Evolutionary conservation across 345 rosid species (phyloP), one percentile per base, ranked within the genome.

Genomic region (Rubroshorea leprosula): DNA sequence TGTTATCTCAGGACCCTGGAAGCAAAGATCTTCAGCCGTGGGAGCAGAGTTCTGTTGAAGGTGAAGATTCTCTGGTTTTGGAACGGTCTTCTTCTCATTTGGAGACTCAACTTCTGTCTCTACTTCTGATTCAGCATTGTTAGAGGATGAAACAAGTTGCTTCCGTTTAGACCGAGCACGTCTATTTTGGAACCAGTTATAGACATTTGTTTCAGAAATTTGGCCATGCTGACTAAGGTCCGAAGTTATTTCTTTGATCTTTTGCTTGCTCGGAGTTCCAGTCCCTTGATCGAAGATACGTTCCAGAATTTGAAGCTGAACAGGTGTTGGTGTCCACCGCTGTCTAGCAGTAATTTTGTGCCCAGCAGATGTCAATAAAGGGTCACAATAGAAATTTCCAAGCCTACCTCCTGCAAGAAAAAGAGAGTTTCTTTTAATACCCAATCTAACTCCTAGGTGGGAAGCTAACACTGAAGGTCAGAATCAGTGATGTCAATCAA

Each of bases 81-180:
- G 1, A 13, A 35, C 9, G n/a, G n/a, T 74, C 72, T 78, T 82
- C 74, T 67, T 84, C 39, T 86, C 98, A 65, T 78, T 76, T 29
- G 76, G 68, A 0, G 88, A 80, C 60, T 92, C 99, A 50, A 72
- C 87, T 64, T 92, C 96, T 8, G 90, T 82, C 71, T 89, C 96
- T 0, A 80, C 90, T 70, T 92, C 98, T 26, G 98, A 89, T 60
- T 86, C 98, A 58, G 71, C 76, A 55, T 89, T 86, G 74, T 70
- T 76, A 35, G 83, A 70, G 39, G 81, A 70, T 25, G 71, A 58
- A 61, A 76, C 85, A 58, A 77, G 49, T 46, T 81, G 81, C 66
- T 82, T 86, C 38, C 86, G 70, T 52, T 86, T 86, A 0, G 79
- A 69, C 38, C 95, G 79, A 62, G 90, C 95, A 23, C 88, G 65